These are phyloP conservation scores for Lotus japonicus DNA, from an alignment of 306 rosid genomes.

Conservation along the genomic window DNA sequence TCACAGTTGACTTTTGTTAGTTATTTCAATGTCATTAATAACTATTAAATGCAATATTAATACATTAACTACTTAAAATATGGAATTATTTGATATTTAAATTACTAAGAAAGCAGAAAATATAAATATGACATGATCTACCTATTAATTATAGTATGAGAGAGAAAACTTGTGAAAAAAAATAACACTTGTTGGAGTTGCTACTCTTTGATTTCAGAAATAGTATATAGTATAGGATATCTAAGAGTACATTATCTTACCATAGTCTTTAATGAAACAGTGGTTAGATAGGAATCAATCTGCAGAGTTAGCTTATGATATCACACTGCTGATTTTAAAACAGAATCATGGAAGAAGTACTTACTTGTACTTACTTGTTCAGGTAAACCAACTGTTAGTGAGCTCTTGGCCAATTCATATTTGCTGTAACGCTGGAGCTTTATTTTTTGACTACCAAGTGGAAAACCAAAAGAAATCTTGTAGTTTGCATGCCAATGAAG, in stretches of 20 bases:
- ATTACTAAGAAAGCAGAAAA: too few species aligned
- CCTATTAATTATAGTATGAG: too few species aligned
- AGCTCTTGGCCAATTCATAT: conserved; percentile 29
- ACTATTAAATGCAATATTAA: too few species aligned
- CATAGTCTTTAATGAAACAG: conserved; percentile 25
- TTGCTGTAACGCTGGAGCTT: conserved; percentile 41
- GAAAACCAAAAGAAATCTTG: conserved; percentile 37
- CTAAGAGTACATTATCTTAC: neutral
- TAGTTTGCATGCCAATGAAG: conserved; percentile 41
- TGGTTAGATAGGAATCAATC: conserved; percentile 19
- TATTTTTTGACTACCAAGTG: conserved; percentile 32
- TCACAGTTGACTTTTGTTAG: too few species aligned
- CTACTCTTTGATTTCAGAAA: too few species aligned
- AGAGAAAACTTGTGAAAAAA: too few species aligned
- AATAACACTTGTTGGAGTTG: too few species aligned
- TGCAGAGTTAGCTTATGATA: conserved; percentile 16
- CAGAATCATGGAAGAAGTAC: conserved; percentile 64
- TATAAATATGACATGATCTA: too few species aligned
- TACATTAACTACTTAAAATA: too few species aligned
- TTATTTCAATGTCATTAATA: too few species aligned
- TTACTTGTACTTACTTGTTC: conserved; percentile 67
- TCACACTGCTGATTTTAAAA: conserved; percentile 12
- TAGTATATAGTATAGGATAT: too few species aligned
- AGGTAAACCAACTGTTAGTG: conserved; percentile 24
- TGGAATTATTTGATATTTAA: too few species aligned